Conservation (phyloP, 2,329 filamentous ascomycete species). For the Alternaria arbusti region DNA sequence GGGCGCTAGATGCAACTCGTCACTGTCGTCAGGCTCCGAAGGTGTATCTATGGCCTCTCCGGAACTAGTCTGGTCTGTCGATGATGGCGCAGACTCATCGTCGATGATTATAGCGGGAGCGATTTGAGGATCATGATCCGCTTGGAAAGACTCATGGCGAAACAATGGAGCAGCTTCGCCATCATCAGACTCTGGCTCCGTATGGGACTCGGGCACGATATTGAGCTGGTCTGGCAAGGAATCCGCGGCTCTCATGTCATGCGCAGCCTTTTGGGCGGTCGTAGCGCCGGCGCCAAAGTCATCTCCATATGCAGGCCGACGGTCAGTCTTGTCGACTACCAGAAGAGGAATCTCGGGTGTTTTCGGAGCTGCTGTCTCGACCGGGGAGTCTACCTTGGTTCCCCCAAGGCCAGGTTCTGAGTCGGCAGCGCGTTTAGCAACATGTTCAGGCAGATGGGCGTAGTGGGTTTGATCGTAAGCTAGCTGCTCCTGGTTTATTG, state of each 20-base stretch:
- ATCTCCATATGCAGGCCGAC: slow-evolving; percentile 43
- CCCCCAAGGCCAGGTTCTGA: slow-evolving; percentile 28
- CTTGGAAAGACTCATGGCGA: slow-evolving; percentile 37
- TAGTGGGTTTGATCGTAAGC: slow-evolving; percentile 23
- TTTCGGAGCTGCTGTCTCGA: slow-evolving; percentile 12
- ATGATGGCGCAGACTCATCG: slow-evolving; percentile 24
- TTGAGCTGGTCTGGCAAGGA: slow-evolving; percentile 44
- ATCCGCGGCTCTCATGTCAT: slow-evolving; percentile 41
- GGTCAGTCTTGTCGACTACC: slow-evolving; percentile 47
- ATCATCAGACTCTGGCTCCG: slow-evolving; percentile 13
- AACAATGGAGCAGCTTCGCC: slow-evolving; percentile 42
- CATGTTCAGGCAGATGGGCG: slow-evolving; percentile 16
- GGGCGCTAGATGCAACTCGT: slow-evolving; percentile 15
- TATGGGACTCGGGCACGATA: slow-evolving; percentile 26
- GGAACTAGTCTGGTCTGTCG: slow-evolving; percentile 29
- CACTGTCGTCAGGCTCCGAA: slow-evolving; percentile 22
- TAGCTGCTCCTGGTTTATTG: slow-evolving; percentile 20
- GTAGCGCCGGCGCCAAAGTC: slow-evolving; percentile 46
- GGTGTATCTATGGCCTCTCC: slow-evolving; percentile 24
- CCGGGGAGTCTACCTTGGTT: slow-evolving; percentile 18
- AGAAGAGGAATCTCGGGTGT: slow-evolving; percentile 30
- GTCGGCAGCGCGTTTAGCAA: slow-evolving; percentile 29
- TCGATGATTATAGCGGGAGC: slow-evolving; percentile 22
- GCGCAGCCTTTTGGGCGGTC: slow-evolving; percentile 41
- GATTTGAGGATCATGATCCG: slow-evolving; percentile 7